Base-by-base conservation (phyloP, 352 stramenopile species). In the Peronosclerospora sorghi region DNA sequence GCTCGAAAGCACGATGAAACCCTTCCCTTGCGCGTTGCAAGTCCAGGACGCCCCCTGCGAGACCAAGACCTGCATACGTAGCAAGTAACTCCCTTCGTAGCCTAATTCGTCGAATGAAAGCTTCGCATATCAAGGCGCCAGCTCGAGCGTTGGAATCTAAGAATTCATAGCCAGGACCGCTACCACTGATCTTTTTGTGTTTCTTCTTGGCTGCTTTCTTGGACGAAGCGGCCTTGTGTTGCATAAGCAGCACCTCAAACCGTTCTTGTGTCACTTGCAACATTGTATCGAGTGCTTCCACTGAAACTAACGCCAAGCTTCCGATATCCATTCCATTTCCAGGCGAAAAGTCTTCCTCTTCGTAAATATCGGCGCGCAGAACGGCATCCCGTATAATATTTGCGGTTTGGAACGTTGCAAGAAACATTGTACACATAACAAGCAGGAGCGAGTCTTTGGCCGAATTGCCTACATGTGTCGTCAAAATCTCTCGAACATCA, bases 271-370 rank as follows among this genome's bases (percentile, higher is more conserved):
- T 59, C 15, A 67, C 37, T 3, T 57, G 40, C 10, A 86, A 53
- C 41, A 86, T 48, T 26, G 21, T 29, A 41, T 65, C 41, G 8
- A 85, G 43, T 6, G 60, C 48, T 12, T 83, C 45, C 15, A 54
- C 42, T 8, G 59, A 59, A 34, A 77, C 56, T 6, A 46, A 49
- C 14, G 73, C 65, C 24, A 84, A 43, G 15, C 65, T 42, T 4
- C 64, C 63, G 18, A 83, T 62, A 42, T 86, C 73, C 36, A 90
- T 80, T 0, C 65, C 66, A 13, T 49, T 84, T 37, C 68, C 81
- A 0, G 69, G 70, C 10, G 75, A 83, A 53, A 97, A 97, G 64
- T 97, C 89, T 57, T 97, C 92, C 58, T 97, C 92, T 51, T 97
- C 89, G 58, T 96, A 97, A 55, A 97, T 96, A 62, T 97, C 89